These are phyloP conservation scores for Paramecium bursaria DNA, from an alignment of 73 alveolate genomes.

Conservation along the genomic window DNA sequence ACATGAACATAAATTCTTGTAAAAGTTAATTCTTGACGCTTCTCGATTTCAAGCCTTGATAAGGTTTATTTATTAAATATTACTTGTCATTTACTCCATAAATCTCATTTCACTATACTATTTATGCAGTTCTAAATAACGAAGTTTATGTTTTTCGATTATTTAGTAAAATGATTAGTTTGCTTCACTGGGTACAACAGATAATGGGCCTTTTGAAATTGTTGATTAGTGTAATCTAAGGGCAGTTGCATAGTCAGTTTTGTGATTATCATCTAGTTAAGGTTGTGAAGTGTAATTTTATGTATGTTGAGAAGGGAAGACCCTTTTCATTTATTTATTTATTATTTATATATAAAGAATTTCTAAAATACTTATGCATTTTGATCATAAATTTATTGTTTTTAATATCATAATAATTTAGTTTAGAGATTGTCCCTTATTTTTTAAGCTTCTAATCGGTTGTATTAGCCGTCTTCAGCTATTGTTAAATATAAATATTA, in stretches of 20 bases:
- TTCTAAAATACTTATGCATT: no score
- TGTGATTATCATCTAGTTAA: background rate
- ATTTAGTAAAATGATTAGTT: slow-evolving; percentile 12
- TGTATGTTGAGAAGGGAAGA: slow-evolving; percentile 43
- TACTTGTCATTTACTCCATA: slow-evolving; percentile 52
- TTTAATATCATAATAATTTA: background rate
- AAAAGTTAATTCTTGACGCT: background rate
- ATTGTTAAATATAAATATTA: background rate
- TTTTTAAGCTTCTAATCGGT: slow-evolving; percentile 5
- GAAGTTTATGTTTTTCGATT: slow-evolving; percentile 34
- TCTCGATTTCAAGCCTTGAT: slow-evolving; percentile 39
- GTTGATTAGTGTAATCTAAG: slow-evolving; percentile 1
- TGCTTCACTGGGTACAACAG: slow-evolving; percentile 56
- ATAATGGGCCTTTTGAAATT: slow-evolving; percentile 16
- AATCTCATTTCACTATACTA: slow-evolving; percentile 48
- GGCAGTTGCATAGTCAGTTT: background rate
- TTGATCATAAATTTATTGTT: no score
- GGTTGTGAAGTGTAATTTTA: background rate
- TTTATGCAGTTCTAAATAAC: background rate
- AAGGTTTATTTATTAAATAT: background rate
- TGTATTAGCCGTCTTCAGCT: slow-evolving; percentile 10
- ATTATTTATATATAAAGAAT: no score
- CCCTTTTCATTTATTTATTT: slow-evolving; percentile 27
- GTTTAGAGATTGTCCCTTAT: background rate
- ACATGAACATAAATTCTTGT: slow-evolving; percentile 40